These are phyloP conservation scores for Cladosporium sp. DNA, from an alignment of 2,329 filamentous ascomycete species.

Conservation along the genomic window DNA sequence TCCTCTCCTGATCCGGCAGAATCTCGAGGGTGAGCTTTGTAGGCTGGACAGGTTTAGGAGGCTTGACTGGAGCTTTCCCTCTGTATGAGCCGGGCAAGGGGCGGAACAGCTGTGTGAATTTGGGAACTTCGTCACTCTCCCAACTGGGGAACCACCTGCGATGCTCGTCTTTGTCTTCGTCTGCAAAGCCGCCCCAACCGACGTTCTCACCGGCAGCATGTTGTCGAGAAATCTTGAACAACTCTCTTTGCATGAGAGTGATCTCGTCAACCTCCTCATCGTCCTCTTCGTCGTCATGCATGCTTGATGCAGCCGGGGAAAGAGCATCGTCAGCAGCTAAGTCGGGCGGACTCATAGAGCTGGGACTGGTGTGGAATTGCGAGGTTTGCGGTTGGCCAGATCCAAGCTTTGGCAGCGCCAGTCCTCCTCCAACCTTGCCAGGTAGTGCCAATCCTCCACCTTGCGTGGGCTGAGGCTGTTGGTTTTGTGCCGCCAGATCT, in stretches of 20 bases:
- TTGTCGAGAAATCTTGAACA: slow-evolving; percentile 27
- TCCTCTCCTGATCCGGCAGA: slow-evolving; percentile 78
- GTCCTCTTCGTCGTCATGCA: slow-evolving; percentile 23
- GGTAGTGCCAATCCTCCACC: slow-evolving; percentile 29
- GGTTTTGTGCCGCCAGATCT: slow-evolving; percentile 19
- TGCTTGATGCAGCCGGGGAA: slow-evolving; percentile 21
- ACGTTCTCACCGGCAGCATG: slow-evolving; percentile 23
- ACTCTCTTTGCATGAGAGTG: slow-evolving; percentile 25
- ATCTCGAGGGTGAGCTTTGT: slow-evolving; percentile 87
- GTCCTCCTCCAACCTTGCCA: slow-evolving; percentile 20
- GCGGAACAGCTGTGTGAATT: slow-evolving; percentile 78
- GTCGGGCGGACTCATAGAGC: slow-evolving; percentile 24
- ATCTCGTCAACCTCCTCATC: slow-evolving; percentile 26
- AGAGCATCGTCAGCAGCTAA: slow-evolving; percentile 19
- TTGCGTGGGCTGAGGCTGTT: slow-evolving; percentile 13
- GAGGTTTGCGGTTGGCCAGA: background rate
- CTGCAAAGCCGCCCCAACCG: slow-evolving; percentile 45
- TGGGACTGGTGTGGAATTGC: slow-evolving; percentile 14
- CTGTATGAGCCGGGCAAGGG: slow-evolving; percentile 74
- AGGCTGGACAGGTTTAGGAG: slow-evolving; percentile 75
- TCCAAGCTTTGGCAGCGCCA: slow-evolving; percentile 24
- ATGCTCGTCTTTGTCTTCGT: slow-evolving; percentile 26
- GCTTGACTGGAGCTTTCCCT: slow-evolving; percentile 73
- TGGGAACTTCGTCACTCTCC: slow-evolving; percentile 67
- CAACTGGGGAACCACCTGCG: slow-evolving; percentile 12